Percentiles rank a stretch among this genome's conserved stretches.
phyloP scores from a whole-genome alignment of 352 stramenopile genomes.

The Bremia lactucae region DNA sequence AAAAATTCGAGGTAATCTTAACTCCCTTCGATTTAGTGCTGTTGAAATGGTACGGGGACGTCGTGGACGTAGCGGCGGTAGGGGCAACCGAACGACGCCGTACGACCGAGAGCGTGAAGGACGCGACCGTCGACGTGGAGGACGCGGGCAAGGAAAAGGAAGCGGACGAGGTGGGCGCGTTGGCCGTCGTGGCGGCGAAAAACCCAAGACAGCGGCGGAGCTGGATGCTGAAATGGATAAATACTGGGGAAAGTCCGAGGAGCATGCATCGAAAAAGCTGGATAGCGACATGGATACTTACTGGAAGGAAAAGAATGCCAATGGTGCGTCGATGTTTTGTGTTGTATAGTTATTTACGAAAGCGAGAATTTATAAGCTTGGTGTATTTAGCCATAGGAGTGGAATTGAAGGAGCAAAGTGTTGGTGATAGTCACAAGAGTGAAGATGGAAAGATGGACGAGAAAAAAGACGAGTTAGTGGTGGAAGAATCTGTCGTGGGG shows the following conservation, averaged over 20 bases:
- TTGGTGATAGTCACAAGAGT: conserved; percentile 3
- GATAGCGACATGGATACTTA: conserved; percentile 83
- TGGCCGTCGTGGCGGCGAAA: conserved; percentile 22
- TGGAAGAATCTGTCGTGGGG: conserved; percentile 12
- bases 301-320: conserved; percentile 38
- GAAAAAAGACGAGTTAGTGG: conserved; percentile 17
- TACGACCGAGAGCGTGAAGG: conserved; percentile 30
- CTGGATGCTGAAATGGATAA: conserved; percentile 80
- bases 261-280: conserved; percentile 77
- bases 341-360: too few species aligned
- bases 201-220: conserved; percentile 70
- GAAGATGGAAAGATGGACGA: conserved; percentile 8
- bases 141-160: conserved; percentile 8
- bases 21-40: conserved; percentile 6
- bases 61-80: conserved; percentile 18
- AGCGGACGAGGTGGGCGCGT: conserved; percentile 15
- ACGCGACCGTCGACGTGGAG: conserved; percentile 18
- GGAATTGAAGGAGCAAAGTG: conserved; percentile 9
- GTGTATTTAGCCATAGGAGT: conserved; percentile 20
- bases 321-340: too few species aligned
- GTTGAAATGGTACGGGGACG: conserved; percentile 29
- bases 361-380: too few species aligned
- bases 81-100: conserved; percentile 23
- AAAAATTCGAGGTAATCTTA: conserved; percentile 7
- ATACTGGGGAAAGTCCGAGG: conserved; percentile 81